Base-by-base conservation (phyloP, 106 monocot species). In the Allium sativum region DNA sequence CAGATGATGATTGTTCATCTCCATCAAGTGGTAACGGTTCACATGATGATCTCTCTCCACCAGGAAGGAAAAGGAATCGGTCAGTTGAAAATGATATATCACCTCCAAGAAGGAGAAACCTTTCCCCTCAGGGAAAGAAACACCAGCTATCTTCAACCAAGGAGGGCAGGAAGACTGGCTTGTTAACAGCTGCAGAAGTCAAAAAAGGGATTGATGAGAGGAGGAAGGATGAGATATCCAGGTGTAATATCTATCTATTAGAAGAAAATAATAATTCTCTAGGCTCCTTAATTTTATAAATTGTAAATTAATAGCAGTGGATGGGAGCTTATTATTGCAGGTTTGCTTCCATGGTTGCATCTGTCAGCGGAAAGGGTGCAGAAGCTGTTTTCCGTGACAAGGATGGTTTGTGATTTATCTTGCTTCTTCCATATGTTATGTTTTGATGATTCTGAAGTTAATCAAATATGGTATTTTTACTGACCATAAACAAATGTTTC, bases 371-470 rank as follows among this genome's bases (percentile, higher is more conserved):
- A 13, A 85, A 48, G 77, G 85, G 73, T 52, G 82, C 90, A 58
- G 79, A 85, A 60, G 63, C 75, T 43, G 82, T 86, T n/a, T 86
- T 75, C 68, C 79, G 90, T 64, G 81, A 89, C 61, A 83, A 73
- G 51, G 63, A 79, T 72, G 89, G 89, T 78, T 16, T 59, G 52
- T 41, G 31, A 19, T 70, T 16, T 4, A 53, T 17, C 45, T 56
- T 4, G 12, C 21, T 64, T 46, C 54, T 31, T 10, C 55, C n/a
- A 8, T 52, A 61, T 52, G 41, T 50, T 50, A 7, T 50, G 48
- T 6, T 14, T 12, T 10, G 53, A 21, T 65, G 51, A 61, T 55
- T 63, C 40, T 45, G 31, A 31, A 31, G 31, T 31, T 31, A 31
- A 31, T 16, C 6, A 64, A 14, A 21, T 11, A 17, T 47, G 6